Evolutionary conservation across 805 yeast genomes (phyloP), one percentile per base, ranked within the genome.

Genomic region (Saccharomycodes ludwigii): DNA sequence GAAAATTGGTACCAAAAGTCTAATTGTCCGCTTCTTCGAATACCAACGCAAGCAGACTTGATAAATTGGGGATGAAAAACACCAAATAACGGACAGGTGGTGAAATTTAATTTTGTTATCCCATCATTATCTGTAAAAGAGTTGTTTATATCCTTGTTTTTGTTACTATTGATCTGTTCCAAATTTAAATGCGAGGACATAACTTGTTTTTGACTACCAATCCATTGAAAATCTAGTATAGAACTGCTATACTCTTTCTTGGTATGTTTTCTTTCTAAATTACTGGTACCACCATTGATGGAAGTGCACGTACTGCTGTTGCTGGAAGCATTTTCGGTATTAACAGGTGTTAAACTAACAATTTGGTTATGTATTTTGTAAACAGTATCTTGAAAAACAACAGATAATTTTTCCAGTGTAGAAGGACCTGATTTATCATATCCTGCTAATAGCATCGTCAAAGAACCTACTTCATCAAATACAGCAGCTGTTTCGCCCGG

Each of bases 401-500:
- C 43, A 5, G 57, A 48, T 16, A 53, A 24, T 25, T 49, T 52
- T 44, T 56, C 55, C 26, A 46, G 47, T 3, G 58, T 47, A 10
- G 50, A 42, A 10, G 52, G 43, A 17, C 53, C 58, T 24, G 46
- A 54, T 34, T 50, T 60, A 40, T 46, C 50, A 40, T 69, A 61
- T 3, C 79, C 78, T 0, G 73, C 60, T 0, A 66, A 67, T 15
- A 67, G 48, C 36, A 76, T 65, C 3, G 79, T 66, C 27, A 76
- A 54, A 35, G 76, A 72, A 2, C 95, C 95, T 22, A 62, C 48
- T 15, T 64, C 66, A 50, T 86, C 97, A 27, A 80, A 64, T 3
- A 80, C 70, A 2, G 93, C 93, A 29, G 91, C 63, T 46, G 86
- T 94, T 35, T 80, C 73, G 27, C 88, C 88, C 1, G 76, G 49